phyloP scores from a whole-genome alignment of 1,139 yeast species.

The Magnusiomyces fungicola region DNA sequence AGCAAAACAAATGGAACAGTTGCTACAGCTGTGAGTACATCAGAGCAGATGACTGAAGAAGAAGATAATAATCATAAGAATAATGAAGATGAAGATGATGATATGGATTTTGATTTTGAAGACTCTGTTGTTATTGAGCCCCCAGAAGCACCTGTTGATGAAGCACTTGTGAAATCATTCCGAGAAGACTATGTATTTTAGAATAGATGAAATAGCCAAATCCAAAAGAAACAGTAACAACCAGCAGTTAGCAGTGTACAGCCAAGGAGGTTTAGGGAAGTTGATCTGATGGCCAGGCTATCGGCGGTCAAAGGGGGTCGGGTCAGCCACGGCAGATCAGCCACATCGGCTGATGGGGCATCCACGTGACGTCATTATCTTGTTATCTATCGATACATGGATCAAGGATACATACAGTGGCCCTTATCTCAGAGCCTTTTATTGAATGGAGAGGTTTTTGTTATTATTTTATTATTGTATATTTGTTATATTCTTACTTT shows the following conservation, averaged over 20 bases:
- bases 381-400: no score
- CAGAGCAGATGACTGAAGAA: not conserved
- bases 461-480: no score
- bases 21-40: no score
- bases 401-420: no score
- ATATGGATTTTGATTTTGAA: not conserved
- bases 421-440: not conserved
- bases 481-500: not conserved
- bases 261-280: not conserved
- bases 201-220: no score
- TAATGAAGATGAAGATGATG: not conserved
- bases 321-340: no score
- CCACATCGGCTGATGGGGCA: no score
- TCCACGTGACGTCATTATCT: no score
- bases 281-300: not conserved
- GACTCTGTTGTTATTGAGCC: not conserved
- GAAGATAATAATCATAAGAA: not conserved
- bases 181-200: slow-evolving; percentile 3
- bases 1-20: no score
- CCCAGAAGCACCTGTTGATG: not conserved
- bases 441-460: not conserved
- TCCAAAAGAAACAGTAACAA: not conserved
- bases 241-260: not conserved
- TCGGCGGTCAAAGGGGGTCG: no score
- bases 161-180: not conserved